These are phyloP conservation scores for Tolypocladium tropicale DNA, from an alignment of 2,329 filamentous ascomycete genomes.

Conservation along the genomic window DNA sequence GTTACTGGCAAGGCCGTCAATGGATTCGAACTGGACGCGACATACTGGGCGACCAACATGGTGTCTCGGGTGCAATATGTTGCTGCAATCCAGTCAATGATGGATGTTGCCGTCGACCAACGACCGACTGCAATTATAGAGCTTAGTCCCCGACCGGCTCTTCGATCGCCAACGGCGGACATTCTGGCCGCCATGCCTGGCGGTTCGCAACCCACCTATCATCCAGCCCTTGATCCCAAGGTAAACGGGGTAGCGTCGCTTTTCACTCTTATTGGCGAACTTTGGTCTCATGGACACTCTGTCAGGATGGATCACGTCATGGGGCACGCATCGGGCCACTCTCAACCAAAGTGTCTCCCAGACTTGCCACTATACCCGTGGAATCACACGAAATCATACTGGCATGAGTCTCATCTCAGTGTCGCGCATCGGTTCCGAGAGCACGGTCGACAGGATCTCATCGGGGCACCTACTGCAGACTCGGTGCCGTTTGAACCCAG, in stretches of 20 bases:
- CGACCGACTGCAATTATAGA: conserved; percentile 28
- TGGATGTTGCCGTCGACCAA: conserved; percentile 13
- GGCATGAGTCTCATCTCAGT: conserved; percentile 41
- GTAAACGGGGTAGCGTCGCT: conserved; percentile 12
- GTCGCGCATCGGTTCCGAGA: conserved; percentile 31
- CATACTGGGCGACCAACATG: conserved; percentile 38
- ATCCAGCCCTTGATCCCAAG: conserved; percentile 17
- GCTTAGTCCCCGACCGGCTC: conserved; percentile 26
- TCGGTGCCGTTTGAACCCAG: conserved; percentile 33
- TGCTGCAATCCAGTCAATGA: conserved; percentile 25
- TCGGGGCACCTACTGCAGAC: conserved; percentile 35
- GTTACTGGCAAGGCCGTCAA: conserved; percentile 20
- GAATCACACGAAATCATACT: conserved; percentile 42
- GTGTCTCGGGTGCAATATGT: conserved; percentile 33
- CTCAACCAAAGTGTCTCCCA: conserved; percentile 22
- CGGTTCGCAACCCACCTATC: conserved; percentile 10
- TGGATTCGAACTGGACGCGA: conserved; percentile 15
- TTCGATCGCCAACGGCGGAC: conserved; percentile 26
- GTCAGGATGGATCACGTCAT: conserved; percentile 21
- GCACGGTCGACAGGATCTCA: conserved; percentile 37
- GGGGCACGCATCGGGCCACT: conserved; percentile 6
- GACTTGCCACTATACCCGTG: conserved; percentile 43
- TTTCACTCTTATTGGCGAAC: conserved; percentile 20
- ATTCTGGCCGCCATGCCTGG: conserved; percentile 14
- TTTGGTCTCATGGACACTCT: conserved; percentile 25